Evolutionary conservation across 768 basidiomycete genomes (phyloP).

Genomic region (Ramaria rubella): DNA sequence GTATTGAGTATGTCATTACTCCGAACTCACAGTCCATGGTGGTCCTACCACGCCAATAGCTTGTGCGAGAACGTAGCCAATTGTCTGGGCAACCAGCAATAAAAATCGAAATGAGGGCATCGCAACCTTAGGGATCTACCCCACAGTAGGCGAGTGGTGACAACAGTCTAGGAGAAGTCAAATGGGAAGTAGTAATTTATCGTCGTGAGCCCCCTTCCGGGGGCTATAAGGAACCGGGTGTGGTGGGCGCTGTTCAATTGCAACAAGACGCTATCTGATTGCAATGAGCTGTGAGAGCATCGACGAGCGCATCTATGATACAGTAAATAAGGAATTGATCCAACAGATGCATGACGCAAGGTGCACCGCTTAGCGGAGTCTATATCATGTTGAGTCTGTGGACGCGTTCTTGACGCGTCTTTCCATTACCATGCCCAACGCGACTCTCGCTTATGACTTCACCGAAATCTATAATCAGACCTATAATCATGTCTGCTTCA

Average conservation of each 20-base stretch:
- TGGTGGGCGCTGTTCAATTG: neutral
- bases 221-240: neutral
- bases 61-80: neutral
- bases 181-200: neutral
- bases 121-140: neutral
- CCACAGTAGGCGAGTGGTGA: neutral
- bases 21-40: neutral
- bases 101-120: neutral
- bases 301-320: too few species aligned
- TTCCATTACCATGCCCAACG: neutral
- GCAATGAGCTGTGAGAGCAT: too few species aligned
- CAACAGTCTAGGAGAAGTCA: neutral
- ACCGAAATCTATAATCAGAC: constrained; percentile 81
- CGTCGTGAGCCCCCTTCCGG: neutral
- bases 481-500: constrained; percentile 58
- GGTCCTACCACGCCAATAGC: neutral
- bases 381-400: neutral
- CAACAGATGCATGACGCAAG: neutral
- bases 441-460: constrained; percentile 44
- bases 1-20: too few species aligned
- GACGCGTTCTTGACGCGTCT: constrained; percentile 3
- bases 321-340: neutral
- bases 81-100: neutral
- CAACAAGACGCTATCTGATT: neutral
- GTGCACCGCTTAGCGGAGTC: neutral